A percentile compares a stretch with the other conserved stretches of the same genome.
Conservation (phyloP, 805 yeast genomes). For the Metschnikowia santaceciliae region DNA sequence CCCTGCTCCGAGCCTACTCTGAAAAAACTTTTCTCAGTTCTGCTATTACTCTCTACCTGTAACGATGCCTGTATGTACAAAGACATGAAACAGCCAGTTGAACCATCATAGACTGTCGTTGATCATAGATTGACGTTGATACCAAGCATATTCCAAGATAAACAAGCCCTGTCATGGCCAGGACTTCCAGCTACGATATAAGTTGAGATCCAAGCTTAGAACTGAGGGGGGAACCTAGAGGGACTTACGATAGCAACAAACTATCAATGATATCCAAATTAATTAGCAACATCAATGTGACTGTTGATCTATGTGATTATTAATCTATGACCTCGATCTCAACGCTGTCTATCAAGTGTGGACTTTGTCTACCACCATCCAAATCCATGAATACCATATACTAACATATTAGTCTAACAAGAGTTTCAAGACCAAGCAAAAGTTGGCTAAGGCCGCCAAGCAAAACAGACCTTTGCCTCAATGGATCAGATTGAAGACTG, state of each 20-base stretch:
- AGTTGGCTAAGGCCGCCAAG: slow-evolving; percentile 97
- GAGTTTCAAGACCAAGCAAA: slow-evolving; percentile 95
- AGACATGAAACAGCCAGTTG: neutral
- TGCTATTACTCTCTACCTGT: slow-evolving; percentile 11
- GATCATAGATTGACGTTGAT: neutral
- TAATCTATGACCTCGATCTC: no score
- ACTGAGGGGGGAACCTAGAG: no score
- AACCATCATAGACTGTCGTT: neutral
- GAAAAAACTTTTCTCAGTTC: slow-evolving; percentile 16
- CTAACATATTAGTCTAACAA: slow-evolving; percentile 71
- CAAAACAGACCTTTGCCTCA: slow-evolving; percentile 99
- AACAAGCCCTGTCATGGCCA: no score
- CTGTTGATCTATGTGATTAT: no score
- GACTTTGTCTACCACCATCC: no score
- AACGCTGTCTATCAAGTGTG: no score
- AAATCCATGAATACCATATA: slow-evolving; percentile 15
- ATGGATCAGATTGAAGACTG: slow-evolving; percentile 98
- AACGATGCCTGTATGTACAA: slow-evolving; percentile 43
- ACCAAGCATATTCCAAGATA: neutral
- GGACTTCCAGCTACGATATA: no score
- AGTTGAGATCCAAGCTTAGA: no score
- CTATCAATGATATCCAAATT: no score
- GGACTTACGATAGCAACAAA: no score
- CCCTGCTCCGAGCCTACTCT: slow-evolving; percentile 5
- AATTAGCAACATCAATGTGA: no score